These are phyloP conservation scores for Epicoccum sorghinum DNA, from an alignment of 2,329 filamentous ascomycete genomes.

Conservation along the genomic window DNA sequence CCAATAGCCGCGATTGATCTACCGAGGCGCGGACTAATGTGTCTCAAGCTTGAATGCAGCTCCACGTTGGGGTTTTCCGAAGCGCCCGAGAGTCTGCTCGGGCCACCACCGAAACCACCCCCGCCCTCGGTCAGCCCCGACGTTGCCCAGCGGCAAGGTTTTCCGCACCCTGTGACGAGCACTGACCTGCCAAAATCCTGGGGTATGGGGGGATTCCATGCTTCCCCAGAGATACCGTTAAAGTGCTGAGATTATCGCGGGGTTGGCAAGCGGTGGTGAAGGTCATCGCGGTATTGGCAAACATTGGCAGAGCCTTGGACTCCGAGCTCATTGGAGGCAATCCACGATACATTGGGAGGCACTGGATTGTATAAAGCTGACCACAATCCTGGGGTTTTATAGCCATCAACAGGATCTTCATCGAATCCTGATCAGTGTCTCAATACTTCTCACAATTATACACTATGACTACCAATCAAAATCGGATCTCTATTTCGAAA, in stretches of 20 bases:
- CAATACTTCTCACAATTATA: not conserved
- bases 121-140: not conserved
- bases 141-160: not conserved
- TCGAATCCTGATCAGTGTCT: not conserved
- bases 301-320: not conserved
- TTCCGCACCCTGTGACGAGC: not conserved
- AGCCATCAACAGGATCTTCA: not conserved
- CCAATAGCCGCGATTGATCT: not conserved
- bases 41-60: not conserved
- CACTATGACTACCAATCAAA: not conserved
- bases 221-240: conserved; percentile 1
- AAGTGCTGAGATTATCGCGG: not conserved
- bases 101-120: not conserved
- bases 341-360: not conserved
- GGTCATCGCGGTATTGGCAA: not conserved
- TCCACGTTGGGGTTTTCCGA: not conserved
- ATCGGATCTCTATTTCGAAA: not conserved
- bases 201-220: not conserved
- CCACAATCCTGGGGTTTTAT: not conserved
- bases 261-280: not conserved
- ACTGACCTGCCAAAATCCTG: not conserved
- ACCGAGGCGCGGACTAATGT: not conserved
- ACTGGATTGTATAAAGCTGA: not conserved
- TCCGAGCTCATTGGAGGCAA: not conserved
- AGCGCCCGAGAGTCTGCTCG: not conserved